phyloP scores from a whole-genome alignment of 2,329 filamentous ascomycete genomes.

The Fusarium humuli region DNA sequence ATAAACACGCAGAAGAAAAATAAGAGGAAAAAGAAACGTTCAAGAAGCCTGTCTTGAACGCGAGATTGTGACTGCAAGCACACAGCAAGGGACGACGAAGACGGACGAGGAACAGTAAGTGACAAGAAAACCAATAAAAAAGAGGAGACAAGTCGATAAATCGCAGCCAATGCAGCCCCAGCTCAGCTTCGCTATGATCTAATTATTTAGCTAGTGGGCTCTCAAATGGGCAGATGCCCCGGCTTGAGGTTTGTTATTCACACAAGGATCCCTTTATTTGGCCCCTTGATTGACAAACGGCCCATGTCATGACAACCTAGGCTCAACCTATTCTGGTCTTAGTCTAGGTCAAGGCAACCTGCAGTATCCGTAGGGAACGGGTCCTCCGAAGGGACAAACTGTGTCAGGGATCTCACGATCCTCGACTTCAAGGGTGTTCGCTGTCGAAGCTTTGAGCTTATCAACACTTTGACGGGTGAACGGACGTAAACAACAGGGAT shows the following conservation, averaged over 20 bases:
- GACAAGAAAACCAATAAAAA: constrained; percentile 36
- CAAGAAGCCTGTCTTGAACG: constrained; percentile 39
- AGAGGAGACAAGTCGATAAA: constrained; percentile 35
- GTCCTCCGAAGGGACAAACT: constrained; percentile 28
- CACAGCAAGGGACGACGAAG: constrained; percentile 26
- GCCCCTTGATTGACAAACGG: constrained; percentile 30
- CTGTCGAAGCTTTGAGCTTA: constrained; percentile 1
- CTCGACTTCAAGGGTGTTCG: constrained; percentile 17
- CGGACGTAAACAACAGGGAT: constrained; percentile 20
- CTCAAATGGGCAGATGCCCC: constrained; percentile 31
- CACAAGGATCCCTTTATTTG: constrained; percentile 27
- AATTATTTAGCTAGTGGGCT: constrained; percentile 34
- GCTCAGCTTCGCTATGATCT: constrained; percentile 33
- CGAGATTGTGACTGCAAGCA: constrained; percentile 13
- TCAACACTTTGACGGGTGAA: not conserved
- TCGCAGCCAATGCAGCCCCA: constrained; percentile 2
- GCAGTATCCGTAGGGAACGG: constrained; percentile 16
- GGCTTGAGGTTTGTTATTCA: constrained; percentile 23
- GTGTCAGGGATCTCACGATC: constrained; percentile 27
- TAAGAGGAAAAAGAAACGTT: constrained; percentile 15
- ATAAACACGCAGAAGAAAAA: constrained; percentile 5
- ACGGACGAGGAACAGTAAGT: constrained; percentile 21
- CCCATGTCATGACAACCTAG: constrained; percentile 29
- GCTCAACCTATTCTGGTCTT: not conserved
- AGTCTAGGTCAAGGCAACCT: not conserved